Evolutionary conservation across 169 alveolate genomes (phyloP), one percentile per base, ranked within the genome.

Genomic region (Cytauxzoon felis): DNA sequence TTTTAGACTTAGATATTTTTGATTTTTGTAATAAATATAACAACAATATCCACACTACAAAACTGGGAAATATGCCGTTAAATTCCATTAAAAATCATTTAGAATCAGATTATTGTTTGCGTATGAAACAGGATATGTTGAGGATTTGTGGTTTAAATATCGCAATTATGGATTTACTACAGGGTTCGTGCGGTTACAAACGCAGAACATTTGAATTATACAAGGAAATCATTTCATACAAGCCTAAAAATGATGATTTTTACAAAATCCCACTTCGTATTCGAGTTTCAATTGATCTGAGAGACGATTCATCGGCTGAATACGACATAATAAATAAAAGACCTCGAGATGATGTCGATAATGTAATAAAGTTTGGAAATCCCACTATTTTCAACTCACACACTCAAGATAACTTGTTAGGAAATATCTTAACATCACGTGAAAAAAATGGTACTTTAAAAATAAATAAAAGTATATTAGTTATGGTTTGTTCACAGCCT

Each of bases 81-180:
- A 41, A 21, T 26, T 50, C 42, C 8, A 48, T 53, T 16, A 34
- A 53, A 11, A 47, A 48, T 6, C 58, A 67, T 34, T 18, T 29
- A 16, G 6, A 7, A 1, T 58, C 80, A 18, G 80, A 67, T n/a
- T 67, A 67, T 42, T 26, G 62, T 9, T 21, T 53, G 32, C 23
- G 68, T 2, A 32, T 67, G 24, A 67, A 67, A 54, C 36, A 41
- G 49, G 80, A 67, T 27, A 51, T 67, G 29, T 40, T 67, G 6
- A 36, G 38, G 2, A 67, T 67, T 29, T 29, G 58, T 1, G 69
- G 80, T 0, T 48, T 67, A 18, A 33, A 51, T 2, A 27, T 67
- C 13, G 21, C 38, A 11, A 62, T 43, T 3, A 38, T 4, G 24
- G 56, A 36, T 0, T 53, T 6, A 53, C 75, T 5, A 32, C 23